A percentile compares a stretch with the other conserved stretches of the same genome.
Evolutionary conservation across 106 monocot genomes (phyloP).

Genomic region (Acanthochlamys bracteata): DNA sequence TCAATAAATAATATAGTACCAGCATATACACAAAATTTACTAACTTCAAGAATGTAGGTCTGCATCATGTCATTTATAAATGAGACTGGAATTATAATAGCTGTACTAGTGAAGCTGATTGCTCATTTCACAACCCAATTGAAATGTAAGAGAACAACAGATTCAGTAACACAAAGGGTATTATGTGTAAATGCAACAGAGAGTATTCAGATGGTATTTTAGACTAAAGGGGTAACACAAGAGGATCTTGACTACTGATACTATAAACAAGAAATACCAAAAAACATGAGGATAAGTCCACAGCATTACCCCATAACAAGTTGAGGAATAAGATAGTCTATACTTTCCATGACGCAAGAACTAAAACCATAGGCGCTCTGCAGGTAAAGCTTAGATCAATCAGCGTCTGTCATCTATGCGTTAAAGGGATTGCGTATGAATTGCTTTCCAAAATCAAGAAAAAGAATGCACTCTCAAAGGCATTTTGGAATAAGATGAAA

Average conservation of each 20-base stretch:
- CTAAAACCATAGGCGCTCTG: conserved; percentile 62
- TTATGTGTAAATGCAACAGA: no score
- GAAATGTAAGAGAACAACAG: no score
- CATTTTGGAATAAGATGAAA: conserved; percentile 59
- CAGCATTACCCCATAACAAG: conserved; percentile 54
- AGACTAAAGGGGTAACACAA: neutral
- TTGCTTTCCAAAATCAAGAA: conserved; percentile 55
- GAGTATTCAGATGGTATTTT: no score
- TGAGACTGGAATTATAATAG: no score
- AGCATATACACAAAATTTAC: neutral
- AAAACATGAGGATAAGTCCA: neutral
- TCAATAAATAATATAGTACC: neutral
- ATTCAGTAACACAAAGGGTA: no score
- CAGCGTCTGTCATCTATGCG: neutral
- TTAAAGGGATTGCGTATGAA: neutral
- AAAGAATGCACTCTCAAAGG: conserved; percentile 48
- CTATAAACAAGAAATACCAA: neutral
- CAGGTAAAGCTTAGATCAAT: neutral
- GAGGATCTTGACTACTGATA: neutral
- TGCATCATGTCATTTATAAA: neutral
- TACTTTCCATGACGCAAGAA: conserved; percentile 73
- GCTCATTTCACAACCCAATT: no score
- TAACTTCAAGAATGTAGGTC: neutral
- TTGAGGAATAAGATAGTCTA: conserved; percentile 51
- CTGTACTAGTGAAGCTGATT: no score